Conservation (phyloP, 441 rosid genomes). For the Populus hybrid region DNA sequence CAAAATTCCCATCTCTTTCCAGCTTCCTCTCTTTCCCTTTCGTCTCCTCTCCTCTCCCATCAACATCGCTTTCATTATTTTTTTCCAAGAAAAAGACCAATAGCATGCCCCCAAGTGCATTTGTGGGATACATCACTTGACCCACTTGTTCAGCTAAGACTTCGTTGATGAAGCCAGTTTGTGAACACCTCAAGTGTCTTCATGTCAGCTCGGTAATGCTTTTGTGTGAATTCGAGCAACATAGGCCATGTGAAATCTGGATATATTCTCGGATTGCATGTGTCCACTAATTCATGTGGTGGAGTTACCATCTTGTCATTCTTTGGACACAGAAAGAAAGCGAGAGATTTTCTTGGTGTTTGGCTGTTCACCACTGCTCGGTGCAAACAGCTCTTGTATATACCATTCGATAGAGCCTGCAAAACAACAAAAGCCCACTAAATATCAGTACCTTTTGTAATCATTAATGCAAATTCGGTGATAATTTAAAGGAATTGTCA, state of each 20-base stretch:
- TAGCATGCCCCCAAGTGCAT: conserved; percentile 1
- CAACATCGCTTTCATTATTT: conserved; percentile 20
- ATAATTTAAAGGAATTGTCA: not conserved
- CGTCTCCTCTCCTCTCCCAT: not conserved
- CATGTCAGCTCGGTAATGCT: conserved; percentile 97
- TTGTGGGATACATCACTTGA: conserved; percentile 2
- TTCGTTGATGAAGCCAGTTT: conserved; percentile 59
- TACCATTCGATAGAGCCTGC: conserved; percentile 86
- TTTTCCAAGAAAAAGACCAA: conserved; percentile 9
- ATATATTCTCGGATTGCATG: conserved; percentile 44
- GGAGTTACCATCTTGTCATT: conserved; percentile 72
- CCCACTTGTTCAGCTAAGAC: not conserved
- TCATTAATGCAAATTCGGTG: not conserved
- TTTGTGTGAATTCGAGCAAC: conserved; percentile 89
- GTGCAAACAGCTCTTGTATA: conserved; percentile 90
- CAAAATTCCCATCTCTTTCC: conserved; percentile 1
- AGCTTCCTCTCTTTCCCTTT: not conserved
- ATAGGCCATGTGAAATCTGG: conserved; percentile 96
- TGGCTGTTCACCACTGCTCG: conserved; percentile 85
- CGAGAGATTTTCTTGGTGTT: conserved; percentile 80
- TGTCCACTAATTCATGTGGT: conserved; percentile 60
- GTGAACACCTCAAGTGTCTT: conserved; percentile 78
- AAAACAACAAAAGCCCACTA: not conserved
- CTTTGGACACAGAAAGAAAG: conserved; percentile 89
- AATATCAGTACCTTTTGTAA: too few species aligned